Evolutionary conservation across 768 basidiomycete species (phyloP).

Genomic region (Phylloporus scabripes): DNA sequence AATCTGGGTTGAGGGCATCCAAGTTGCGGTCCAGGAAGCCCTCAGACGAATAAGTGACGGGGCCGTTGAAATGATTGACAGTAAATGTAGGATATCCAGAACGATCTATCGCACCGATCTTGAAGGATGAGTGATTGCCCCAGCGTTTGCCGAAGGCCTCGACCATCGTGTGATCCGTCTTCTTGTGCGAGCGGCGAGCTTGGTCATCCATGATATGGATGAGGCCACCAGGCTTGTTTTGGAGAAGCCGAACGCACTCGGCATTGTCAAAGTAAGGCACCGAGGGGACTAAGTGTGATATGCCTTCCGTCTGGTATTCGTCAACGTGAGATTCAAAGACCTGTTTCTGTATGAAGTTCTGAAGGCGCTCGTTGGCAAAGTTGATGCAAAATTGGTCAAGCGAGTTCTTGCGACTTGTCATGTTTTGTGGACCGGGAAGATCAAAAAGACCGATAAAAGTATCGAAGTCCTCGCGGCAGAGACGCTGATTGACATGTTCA

Average conservation of each 20-base stretch:
- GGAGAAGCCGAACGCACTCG: slow-evolving; percentile 82
- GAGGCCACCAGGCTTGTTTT: slow-evolving; percentile 83
- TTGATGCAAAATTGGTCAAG: slow-evolving; percentile 97
- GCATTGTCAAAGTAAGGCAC: slow-evolving; percentile 86
- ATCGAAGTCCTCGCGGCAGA: slow-evolving; percentile 89
- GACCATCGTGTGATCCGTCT: slow-evolving; percentile 91
- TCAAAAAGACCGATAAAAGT: slow-evolving; percentile 94
- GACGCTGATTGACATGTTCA: slow-evolving; percentile 91
- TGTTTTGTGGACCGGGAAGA: slow-evolving; percentile 89
- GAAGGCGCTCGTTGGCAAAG: slow-evolving; percentile 90
- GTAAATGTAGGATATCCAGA: slow-evolving; percentile 84
- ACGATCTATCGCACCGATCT: slow-evolving; percentile 67
- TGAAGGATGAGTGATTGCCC: slow-evolving; percentile 92
- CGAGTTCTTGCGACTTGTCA: slow-evolving; percentile 82
- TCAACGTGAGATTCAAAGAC: slow-evolving; percentile 77
- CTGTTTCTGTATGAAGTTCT: slow-evolving; percentile 72
- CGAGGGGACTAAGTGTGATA: slow-evolving; percentile 61
- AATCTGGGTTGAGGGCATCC: slow-evolving; percentile 88
- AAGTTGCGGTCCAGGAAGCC: slow-evolving; percentile 85
- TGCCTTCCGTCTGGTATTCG: slow-evolving; percentile 81
- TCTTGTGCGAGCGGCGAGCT: slow-evolving; percentile 77
- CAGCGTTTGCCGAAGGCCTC: slow-evolving; percentile 93
- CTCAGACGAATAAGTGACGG: slow-evolving; percentile 89
- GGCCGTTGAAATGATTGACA: slow-evolving; percentile 85
- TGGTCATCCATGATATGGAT: slow-evolving; percentile 99